A percentile compares a stretch with the other conserved stretches of the same genome.
Conservation (phyloP, 495 filamentous ascomycete species). For the Daldinia loculata region DNA sequence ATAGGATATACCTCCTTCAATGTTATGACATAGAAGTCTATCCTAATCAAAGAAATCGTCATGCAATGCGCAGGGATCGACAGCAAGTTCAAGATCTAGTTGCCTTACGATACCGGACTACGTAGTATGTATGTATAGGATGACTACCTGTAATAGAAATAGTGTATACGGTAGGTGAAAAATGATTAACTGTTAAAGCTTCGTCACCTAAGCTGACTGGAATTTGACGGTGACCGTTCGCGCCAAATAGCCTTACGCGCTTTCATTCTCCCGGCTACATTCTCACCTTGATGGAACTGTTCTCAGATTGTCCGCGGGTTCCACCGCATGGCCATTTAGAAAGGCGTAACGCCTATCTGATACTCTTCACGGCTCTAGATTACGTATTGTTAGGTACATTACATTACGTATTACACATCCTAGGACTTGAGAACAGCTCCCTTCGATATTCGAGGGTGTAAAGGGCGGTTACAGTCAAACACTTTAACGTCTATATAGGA, state of each 20-base stretch:
- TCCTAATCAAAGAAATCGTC: conserved; percentile 29
- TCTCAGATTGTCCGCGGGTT: conserved; percentile 17
- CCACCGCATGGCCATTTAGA: conserved; percentile 33
- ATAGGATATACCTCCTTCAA: background rate
- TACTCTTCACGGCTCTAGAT: conserved; percentile 5
- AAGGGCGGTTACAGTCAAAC: conserved; percentile 38
- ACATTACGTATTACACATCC: background rate
- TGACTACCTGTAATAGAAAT: too few relatives aligned
- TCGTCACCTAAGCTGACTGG: conserved; percentile 4
- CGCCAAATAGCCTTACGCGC: conserved; percentile 6
- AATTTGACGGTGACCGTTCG: background rate
- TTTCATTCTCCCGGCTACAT: conserved; percentile 2
- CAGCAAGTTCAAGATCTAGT: conserved; percentile 19
- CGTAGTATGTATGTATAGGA: background rate
- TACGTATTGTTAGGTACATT: background rate
- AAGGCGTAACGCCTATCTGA: conserved; percentile 26
- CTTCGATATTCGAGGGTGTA: conserved; percentile 20
- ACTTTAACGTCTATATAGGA: conserved; percentile 12
- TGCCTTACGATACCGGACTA: conserved; percentile 4
- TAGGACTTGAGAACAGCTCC: conserved; percentile 4
- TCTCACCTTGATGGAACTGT: conserved; percentile 4
- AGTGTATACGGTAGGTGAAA: too few relatives aligned
- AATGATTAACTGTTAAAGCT: background rate
- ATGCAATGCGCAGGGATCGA: conserved; percentile 15
- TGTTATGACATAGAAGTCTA: conserved; percentile 17